Base-by-base conservation (phyloP, 768 basidiomycete genomes). In the Naganishia onofrii region DNA sequence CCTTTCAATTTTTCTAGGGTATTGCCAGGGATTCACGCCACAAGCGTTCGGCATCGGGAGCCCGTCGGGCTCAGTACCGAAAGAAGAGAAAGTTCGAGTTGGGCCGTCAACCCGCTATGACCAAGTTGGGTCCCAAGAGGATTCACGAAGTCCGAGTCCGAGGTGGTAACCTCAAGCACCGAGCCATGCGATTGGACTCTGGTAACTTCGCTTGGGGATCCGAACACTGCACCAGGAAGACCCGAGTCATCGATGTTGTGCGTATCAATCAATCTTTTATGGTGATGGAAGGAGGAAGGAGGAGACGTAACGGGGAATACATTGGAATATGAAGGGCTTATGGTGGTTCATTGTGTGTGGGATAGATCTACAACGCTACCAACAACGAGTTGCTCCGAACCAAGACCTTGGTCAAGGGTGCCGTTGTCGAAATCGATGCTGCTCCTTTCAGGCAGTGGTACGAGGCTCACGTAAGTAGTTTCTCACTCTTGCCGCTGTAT, bases 81-180 rank as follows among this genome's bases (percentile, higher is more conserved):
- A 99, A 99, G 88, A 99, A 98, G 92, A 89, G 96, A 89, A 97
- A 98, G 86, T 98, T 98, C 84, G 96, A 99, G 87, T 89, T 97
- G 79, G 96, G 95, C 81, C 93, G 96, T 81, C 96, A 98, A 82
- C 85, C 96, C 70, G 96, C 96, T 76, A 93, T 85, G 87, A 99
- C 96, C 81, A 97, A 92, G 86, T 88, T 99, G 74, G 94, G 96
- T 63, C 79, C 89, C 67, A 98, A 98, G 86, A 91, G 96, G 71
- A 84, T 99, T 78, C 96, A 98, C 85, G 87, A 88, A 67, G 93
- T 99, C 73, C 91, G 96, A 79, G 89, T 90, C 46, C 91, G 96
- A 79, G 96, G 96, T 73, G 96, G 96, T 70, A 97, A 93, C 86
- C 74, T 87, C 82, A 99, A 99, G 84, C 89, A 88, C 86, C 89